These are phyloP conservation scores for Xerocomus nothofagi DNA, from an alignment of 1,284 basidiomycete species.

Conservation along the genomic window DNA sequence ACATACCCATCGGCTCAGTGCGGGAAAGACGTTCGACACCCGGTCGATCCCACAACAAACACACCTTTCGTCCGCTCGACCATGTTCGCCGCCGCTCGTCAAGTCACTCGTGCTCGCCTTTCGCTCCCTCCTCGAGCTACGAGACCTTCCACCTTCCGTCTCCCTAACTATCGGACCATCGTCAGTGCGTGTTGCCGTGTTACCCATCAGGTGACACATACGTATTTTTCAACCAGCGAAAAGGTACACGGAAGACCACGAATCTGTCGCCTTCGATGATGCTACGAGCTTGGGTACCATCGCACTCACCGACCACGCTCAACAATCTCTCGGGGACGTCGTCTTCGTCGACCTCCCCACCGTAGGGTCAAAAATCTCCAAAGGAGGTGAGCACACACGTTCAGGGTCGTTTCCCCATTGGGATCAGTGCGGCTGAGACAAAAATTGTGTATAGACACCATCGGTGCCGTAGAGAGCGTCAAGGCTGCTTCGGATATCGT, in stretches of 20 bases:
- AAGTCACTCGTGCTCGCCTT: slow-evolving; percentile 20
- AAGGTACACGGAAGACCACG: slow-evolving; percentile 89
- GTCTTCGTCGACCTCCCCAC: slow-evolving; percentile 94
- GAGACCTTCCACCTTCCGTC: not conserved
- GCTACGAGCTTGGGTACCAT: slow-evolving; percentile 79
- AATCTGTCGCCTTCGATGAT: slow-evolving; percentile 84
- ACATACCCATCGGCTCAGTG: slow-evolving; percentile 16
- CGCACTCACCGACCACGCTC: slow-evolving; percentile 93
- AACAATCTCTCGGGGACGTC: slow-evolving; percentile 90
- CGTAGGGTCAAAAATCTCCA: slow-evolving; percentile 64
- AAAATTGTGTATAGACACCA: slow-evolving; percentile 59
- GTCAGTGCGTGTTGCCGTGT: slow-evolving; percentile 29
- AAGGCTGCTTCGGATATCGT: slow-evolving; percentile 98
- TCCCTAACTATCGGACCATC: slow-evolving; percentile 24
- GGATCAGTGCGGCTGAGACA: slow-evolving; percentile 7
- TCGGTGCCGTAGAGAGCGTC: slow-evolving; percentile 97
- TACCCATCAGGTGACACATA: not conserved
- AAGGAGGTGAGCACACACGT: slow-evolving; percentile 68
- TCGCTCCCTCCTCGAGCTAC: slow-evolving; percentile 7
- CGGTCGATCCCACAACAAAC: too few species aligned
- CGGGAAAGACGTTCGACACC: too few species aligned
- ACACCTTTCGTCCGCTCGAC: too few species aligned
- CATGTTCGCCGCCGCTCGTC: slow-evolving; percentile 30
- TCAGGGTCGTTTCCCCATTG: slow-evolving; percentile 1
- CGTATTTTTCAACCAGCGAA: slow-evolving; percentile 57